phyloP scores from a whole-genome alignment of 2,329 filamentous ascomycete species.

The Ophiostoma montium region DNA sequence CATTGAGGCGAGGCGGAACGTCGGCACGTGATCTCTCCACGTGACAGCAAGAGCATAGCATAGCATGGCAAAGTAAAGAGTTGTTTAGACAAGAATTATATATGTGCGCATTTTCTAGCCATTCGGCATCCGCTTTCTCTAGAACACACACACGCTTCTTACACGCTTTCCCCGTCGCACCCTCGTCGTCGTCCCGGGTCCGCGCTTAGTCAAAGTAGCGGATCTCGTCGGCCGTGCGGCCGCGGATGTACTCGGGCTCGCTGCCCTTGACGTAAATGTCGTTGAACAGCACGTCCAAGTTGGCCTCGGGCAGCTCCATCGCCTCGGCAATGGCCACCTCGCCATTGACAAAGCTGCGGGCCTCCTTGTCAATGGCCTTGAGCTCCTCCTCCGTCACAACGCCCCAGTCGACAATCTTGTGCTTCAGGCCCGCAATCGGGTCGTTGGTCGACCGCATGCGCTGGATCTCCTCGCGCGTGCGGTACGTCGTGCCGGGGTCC shows the following conservation, averaged over 20 bases:
- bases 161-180: too few relatives aligned
- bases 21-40: neutral
- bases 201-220: constrained; percentile 56
- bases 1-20: neutral
- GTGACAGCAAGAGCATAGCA: neutral
- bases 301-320: constrained; percentile 70
- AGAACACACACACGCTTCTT: neutral
- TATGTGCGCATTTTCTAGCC: neutral
- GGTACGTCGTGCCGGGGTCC: constrained; percentile 97
- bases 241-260: constrained; percentile 79
- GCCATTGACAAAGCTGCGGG: constrained; percentile 67
- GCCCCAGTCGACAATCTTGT: constrained; percentile 93
- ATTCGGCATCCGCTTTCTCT: neutral
- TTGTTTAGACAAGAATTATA: constrained; percentile 1
- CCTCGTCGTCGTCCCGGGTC: too few relatives aligned
- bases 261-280: constrained; percentile 86
- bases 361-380: constrained; percentile 91
- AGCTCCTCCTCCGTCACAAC: constrained; percentile 88
- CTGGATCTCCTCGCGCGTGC: constrained; percentile 97
- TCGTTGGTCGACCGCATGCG: constrained; percentile 99
- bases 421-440: constrained; percentile 93
- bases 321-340: constrained; percentile 85
- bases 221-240: constrained; percentile 82
- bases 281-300: constrained; percentile 76
- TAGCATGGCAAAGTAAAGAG: neutral